Evolutionary conservation across 345 rosid species (phyloP), one percentile per base, ranked within the genome.

Genomic region (Rhodomyrtus tomentosa): DNA sequence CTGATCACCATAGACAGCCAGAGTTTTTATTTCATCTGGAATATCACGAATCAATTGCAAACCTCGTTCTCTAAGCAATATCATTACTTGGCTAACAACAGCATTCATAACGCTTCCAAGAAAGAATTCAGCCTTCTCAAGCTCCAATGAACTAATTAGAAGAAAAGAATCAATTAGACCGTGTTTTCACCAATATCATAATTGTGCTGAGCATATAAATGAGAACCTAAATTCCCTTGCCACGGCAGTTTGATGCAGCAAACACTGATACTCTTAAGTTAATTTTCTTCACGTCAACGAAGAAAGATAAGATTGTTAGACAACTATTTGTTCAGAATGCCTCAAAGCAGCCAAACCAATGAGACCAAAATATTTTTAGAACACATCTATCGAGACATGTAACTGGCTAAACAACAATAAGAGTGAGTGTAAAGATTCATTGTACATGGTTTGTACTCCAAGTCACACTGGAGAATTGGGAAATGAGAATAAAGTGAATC

Each of bases 61-160:
- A 84, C 91, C 94, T 89, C 95, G 92, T 87, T 93, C 98, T 86
- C 93, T 92, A 85, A 95, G 87, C 87, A 93, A 85, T 81, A 91
- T 82, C 98, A 95, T 94, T 32, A 92, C 98, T 92, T 97, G 99
- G 92, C 99, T 97, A 86, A 95, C 98, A 49, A 97, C 98, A 27
- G 98, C 98, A 89, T 95, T 92, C 84, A 95, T 94, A 83, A 95
- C 95, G 87, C 93, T 91, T 84, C 98, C 99, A 13, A 97, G 92
- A 45, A 89, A 91, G 89, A 97, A 97, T 83, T 95, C 96, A 18
- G 90, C 89, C 90, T 88, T 92, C 88, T 92, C 93, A 86, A 97
- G 92, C 94, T 92, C 95, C 92, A 95, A 84, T 55, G 95, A 92
- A 85, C 99, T 97, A 58, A 73, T 54, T 50, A 85, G 84, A 86